Evolutionary conservation across 1,139 yeast genomes (phyloP).

Genomic region (Suzukiozyma palmioleophila): DNA sequence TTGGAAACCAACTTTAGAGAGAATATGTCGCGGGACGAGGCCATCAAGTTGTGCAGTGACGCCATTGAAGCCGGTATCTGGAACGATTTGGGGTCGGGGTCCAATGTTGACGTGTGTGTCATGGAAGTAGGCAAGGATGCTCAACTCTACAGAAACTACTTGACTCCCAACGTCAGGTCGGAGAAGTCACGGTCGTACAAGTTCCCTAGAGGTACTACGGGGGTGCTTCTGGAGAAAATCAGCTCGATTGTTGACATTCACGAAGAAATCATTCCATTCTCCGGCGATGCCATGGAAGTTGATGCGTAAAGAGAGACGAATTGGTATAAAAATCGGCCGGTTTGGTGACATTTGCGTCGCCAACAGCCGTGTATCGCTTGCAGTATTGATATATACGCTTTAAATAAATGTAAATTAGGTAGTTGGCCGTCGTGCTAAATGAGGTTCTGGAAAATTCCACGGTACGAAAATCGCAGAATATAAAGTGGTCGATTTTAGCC

Average conservation of each 20-base stretch:
- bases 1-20: conserved; percentile 83
- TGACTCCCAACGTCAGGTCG: conserved; percentile 86
- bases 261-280: conserved; percentile 51
- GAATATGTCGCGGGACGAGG: conserved; percentile 78
- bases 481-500: not conserved
- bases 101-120: conserved; percentile 94
- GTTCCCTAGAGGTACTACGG: conserved; percentile 90
- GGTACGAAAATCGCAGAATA: not conserved
- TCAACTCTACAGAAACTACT: conserved; percentile 74
- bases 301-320: conserved; percentile 40
- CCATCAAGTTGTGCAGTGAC: conserved; percentile 81
- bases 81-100: conserved; percentile 98
- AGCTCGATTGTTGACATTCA: conserved; percentile 66
- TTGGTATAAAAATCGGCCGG: too few species aligned
- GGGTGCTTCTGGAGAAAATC: conserved; percentile 63
- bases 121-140: conserved; percentile 93
- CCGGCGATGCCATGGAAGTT: conserved; percentile 64
- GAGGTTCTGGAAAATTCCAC: conserved; percentile 3
- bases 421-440: not conserved
- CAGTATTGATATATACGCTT: too few species aligned
- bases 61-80: conserved; percentile 98
- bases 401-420: not conserved
- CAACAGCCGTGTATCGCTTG: too few species aligned
- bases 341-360: too few species aligned
- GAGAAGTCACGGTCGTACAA: conserved; percentile 76